Percentiles rank a stretch among this genome's conserved stretches.
Conservation (phyloP, 2,329 filamentous ascomycete genomes). For the Botrytis aclada region DNA sequence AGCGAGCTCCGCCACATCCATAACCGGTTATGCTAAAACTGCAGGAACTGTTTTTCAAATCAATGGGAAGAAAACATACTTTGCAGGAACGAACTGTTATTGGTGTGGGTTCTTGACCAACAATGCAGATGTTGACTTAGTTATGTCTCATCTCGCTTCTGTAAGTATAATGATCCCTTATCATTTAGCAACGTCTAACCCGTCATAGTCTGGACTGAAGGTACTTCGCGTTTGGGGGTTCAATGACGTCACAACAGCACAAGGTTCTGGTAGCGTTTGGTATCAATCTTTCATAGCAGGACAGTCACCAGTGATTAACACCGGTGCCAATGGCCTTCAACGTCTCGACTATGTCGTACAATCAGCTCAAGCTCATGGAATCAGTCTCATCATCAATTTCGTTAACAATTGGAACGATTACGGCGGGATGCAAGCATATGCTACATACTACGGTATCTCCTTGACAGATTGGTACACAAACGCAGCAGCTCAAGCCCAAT, state of each 20-base stretch:
- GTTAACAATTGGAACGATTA: constrained; percentile 71
- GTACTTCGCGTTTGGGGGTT: constrained; percentile 63
- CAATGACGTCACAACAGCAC: constrained; percentile 51
- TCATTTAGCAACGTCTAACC: background rate
- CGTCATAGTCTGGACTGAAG: constrained; percentile 48
- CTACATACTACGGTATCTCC: constrained; percentile 51
- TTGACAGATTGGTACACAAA: constrained; percentile 54
- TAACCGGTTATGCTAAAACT: constrained; percentile 28
- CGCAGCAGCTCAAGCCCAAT: constrained; percentile 51
- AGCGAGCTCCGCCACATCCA: constrained; percentile 18
- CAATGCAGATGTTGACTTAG: constrained; percentile 52
- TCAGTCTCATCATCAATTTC: constrained; percentile 64
- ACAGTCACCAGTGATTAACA: constrained; percentile 58
- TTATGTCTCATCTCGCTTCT: constrained; percentile 46
- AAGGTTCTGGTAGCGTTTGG: constrained; percentile 43
- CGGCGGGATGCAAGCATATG: constrained; percentile 60
- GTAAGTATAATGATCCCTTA: constrained; percentile 18
- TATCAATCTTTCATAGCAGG: constrained; percentile 44
- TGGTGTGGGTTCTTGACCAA: constrained; percentile 54
- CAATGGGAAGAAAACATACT: constrained; percentile 48
- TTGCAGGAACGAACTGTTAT: constrained; percentile 54
- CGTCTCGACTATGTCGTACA: constrained; percentile 63
- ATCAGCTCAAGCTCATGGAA: constrained; percentile 54
- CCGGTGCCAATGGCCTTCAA: constrained; percentile 59
- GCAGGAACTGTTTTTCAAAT: constrained; percentile 41